Evolutionary conservation across 768 basidiomycete species (phyloP).

Genomic region (Boletus barrowsii): DNA sequence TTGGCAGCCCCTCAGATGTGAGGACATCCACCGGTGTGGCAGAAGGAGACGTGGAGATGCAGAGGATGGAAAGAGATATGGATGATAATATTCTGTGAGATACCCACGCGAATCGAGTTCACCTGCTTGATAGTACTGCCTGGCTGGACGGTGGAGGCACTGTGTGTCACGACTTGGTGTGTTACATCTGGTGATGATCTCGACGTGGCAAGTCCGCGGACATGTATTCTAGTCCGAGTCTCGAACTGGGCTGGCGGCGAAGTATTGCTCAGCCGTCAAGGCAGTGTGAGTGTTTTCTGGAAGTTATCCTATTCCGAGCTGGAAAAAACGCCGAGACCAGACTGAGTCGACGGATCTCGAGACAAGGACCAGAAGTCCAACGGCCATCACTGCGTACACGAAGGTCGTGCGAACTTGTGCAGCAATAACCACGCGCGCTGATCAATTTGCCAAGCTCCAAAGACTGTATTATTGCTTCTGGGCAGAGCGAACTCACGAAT

Average conservation of each 20-base stretch:
- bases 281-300: background rate
- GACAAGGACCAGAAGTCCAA: too few relatives aligned
- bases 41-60: slow-evolving; percentile 7
- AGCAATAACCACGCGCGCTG: too few relatives aligned
- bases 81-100: background rate
- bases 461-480: too few relatives aligned
- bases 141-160: background rate
- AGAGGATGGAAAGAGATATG: background rate
- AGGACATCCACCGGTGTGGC: background rate
- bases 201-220: background rate
- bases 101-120: background rate
- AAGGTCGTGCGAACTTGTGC: too few relatives aligned
- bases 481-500: too few relatives aligned
- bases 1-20: background rate
- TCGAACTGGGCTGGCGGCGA: too few relatives aligned
- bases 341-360: background rate
- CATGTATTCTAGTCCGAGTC: background rate
- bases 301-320: background rate
- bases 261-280: too few relatives aligned
- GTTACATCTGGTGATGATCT: background rate
- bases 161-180: background rate
- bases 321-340: background rate
- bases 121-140: background rate
- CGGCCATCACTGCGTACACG: too few relatives aligned
- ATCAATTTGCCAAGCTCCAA: too few relatives aligned